Evolutionary conservation across 169 alveolate genomes (phyloP).

Genomic region (Eimeria sp.): DNA sequence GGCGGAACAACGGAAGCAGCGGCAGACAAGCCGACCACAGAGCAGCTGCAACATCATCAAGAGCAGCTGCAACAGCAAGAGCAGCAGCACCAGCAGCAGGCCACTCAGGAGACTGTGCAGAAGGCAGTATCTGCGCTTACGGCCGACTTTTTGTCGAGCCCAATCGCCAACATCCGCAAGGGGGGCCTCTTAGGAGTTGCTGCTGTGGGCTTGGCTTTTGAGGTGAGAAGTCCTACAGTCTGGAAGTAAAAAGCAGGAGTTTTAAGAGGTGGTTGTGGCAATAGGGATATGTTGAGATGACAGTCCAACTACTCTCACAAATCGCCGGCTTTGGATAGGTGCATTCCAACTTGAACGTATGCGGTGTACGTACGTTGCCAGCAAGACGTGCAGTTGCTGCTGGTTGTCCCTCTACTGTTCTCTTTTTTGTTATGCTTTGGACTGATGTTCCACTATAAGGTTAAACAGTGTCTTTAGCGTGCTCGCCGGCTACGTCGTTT

Average conservation of each 20-base stretch:
- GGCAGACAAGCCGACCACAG: background rate
- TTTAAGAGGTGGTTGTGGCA: background rate
- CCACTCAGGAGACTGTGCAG: conserved; percentile 30
- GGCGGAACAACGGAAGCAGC: conserved; percentile 14
- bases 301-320: background rate
- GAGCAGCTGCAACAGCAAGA: conserved; percentile 17
- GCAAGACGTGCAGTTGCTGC: background rate
- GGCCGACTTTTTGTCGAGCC: conserved; percentile 47
- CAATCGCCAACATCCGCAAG: conserved; percentile 66
- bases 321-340: background rate
- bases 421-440: background rate
- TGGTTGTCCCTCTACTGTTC: background rate
- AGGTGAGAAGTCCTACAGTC: conserved; percentile 6
- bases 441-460: background rate
- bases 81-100: conserved; percentile 27
- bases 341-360: background rate
- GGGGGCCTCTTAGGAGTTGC: conserved; percentile 81
- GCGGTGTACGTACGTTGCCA: background rate
- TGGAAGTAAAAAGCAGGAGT: background rate
- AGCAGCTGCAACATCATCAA: background rate
- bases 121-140: conserved; percentile 35
- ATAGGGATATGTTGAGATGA: background rate
- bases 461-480: background rate
- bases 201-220: conserved; percentile 78
- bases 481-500: background rate